Percentiles rank a stretch among this genome's conserved stretches.
Evolutionary conservation across 768 basidiomycete species (phyloP).

Genomic region (Boletus rubropictus): DNA sequence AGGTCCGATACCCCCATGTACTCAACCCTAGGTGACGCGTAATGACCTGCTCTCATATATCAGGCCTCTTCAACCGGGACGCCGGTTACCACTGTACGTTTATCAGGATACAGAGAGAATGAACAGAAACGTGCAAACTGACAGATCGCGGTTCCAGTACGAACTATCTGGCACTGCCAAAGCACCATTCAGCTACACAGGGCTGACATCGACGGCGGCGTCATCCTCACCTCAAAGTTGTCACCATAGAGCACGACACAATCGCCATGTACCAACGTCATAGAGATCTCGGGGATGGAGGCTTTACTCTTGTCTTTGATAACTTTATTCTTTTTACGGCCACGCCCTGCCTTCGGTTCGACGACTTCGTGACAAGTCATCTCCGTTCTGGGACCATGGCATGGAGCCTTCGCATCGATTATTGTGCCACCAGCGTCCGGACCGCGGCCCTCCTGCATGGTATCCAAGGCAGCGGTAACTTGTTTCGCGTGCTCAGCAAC

Average conservation of each 20-base stretch:
- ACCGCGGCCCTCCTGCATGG: background rate
- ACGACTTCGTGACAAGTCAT: background rate
- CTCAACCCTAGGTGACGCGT: too few relatives aligned
- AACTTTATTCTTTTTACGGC: constrained; percentile 17
- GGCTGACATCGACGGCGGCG: background rate
- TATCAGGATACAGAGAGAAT: constrained; percentile 6
- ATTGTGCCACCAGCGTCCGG: background rate
- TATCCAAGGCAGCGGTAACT: constrained; percentile 6
- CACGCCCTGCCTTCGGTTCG: background rate
- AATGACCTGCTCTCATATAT: background rate
- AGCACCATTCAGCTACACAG: constrained; percentile 2
- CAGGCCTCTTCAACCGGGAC: constrained; percentile 14
- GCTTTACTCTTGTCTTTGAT: constrained; percentile 16
- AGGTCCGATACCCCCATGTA: background rate
- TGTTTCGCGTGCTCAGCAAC: constrained; percentile 2
- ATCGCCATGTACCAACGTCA: constrained; percentile 39
- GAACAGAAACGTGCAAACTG: constrained; percentile 11
- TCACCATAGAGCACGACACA: constrained; percentile 33
- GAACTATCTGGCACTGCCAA: constrained; percentile 25
- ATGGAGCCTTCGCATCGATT: background rate
- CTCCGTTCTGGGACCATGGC: background rate
- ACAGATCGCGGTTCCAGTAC: constrained; percentile 29
- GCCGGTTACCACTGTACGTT: constrained; percentile 26
- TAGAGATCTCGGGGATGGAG: constrained; percentile 16
- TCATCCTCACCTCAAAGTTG: constrained; percentile 37